phyloP scores from a whole-genome alignment of 108 stramenopile genomes.

The Phaeodactylum tricornutum region DNA sequence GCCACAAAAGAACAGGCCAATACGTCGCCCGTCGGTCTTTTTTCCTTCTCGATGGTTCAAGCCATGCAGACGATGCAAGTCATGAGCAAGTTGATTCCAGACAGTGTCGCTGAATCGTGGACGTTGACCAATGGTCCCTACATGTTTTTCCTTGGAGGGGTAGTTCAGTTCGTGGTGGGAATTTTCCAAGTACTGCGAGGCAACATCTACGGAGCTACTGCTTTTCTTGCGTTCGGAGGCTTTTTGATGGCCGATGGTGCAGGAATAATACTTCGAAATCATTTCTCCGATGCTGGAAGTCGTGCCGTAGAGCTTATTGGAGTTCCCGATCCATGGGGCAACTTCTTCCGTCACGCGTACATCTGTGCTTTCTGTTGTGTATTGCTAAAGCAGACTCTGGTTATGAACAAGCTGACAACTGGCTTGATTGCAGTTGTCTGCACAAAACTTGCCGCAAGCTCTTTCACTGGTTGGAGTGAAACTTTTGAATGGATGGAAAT shows the following conservation, averaged over 20 bases:
- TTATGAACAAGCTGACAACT: constrained; percentile 20
- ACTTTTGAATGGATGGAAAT: constrained; percentile 14
- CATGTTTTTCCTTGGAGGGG: constrained; percentile 20
- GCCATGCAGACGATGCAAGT: constrained; percentile 13
- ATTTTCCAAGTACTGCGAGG: constrained; percentile 26
- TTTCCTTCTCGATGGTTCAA: constrained; percentile 21
- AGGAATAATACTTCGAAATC: constrained; percentile 8
- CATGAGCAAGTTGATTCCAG: constrained; percentile 6
- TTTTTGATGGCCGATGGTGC: constrained; percentile 25
- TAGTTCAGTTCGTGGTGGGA: constrained; percentile 21
- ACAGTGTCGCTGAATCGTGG: constrained; percentile 14
- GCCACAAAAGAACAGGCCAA: constrained; percentile 9
- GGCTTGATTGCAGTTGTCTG: constrained; percentile 15
- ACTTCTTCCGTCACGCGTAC: constrained; percentile 16
- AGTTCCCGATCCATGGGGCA: constrained; percentile 10
- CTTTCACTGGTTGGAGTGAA: constrained; percentile 12
- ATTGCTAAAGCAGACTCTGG: constrained; percentile 18
- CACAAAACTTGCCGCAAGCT: constrained; percentile 5
- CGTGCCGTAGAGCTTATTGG: constrained; percentile 6
- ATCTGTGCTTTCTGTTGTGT: constrained; percentile 20
- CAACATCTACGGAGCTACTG: constrained; percentile 31
- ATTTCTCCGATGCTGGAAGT: constrained; percentile 8
- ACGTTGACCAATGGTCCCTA: constrained; percentile 19
- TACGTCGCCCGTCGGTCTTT: constrained; percentile 18
- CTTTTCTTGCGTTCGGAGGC: constrained; percentile 23